These are phyloP conservation scores for Starmerella geochares DNA, from an alignment of 805 yeast species.

Conservation along the genomic window DNA sequence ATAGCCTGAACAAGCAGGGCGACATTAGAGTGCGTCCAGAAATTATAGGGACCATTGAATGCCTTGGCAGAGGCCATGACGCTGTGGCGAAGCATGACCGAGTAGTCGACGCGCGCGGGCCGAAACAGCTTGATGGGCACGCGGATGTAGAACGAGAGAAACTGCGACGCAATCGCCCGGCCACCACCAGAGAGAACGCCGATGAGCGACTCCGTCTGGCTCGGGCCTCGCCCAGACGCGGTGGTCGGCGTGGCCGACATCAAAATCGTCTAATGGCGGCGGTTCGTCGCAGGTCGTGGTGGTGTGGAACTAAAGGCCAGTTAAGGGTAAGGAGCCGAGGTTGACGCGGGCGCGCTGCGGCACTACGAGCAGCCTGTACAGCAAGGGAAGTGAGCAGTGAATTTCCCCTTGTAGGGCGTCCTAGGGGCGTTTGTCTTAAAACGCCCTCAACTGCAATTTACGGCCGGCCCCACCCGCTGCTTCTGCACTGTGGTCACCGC, in stretches of 20 bases:
- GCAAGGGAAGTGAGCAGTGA: no score
- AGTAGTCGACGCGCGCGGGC: conserved; percentile 81
- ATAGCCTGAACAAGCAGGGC: conserved; percentile 66
- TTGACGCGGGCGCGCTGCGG: not conserved
- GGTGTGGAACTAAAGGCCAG: not conserved
- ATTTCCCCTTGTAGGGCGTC: no score
- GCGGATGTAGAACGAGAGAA: conserved; percentile 66
- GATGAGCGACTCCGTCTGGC: conserved; percentile 36
- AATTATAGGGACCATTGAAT: conserved; percentile 30
- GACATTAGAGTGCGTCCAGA: conserved; percentile 64
- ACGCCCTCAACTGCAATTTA: no score
- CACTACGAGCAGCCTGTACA: no score
- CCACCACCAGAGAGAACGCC: conserved; percentile 80
- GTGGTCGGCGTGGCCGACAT: conserved; percentile 18
- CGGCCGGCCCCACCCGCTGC: no score
- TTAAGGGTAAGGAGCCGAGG: not conserved
- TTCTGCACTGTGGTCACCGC: no score
- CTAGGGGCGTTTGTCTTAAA: no score
- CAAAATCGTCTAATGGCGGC: not conserved
- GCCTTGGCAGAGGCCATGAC: conserved; percentile 3
- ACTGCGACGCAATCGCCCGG: conserved; percentile 69
- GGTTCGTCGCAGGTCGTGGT: not conserved
- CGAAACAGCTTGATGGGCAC: conserved; percentile 77
- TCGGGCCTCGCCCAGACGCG: conserved; percentile 15
- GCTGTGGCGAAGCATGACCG: conserved; percentile 34